A percentile compares a stretch with the other conserved stretches of the same genome.
phyloP scores from a whole-genome alignment of 345 rosid species.

The Anacardium occidentale region DNA sequence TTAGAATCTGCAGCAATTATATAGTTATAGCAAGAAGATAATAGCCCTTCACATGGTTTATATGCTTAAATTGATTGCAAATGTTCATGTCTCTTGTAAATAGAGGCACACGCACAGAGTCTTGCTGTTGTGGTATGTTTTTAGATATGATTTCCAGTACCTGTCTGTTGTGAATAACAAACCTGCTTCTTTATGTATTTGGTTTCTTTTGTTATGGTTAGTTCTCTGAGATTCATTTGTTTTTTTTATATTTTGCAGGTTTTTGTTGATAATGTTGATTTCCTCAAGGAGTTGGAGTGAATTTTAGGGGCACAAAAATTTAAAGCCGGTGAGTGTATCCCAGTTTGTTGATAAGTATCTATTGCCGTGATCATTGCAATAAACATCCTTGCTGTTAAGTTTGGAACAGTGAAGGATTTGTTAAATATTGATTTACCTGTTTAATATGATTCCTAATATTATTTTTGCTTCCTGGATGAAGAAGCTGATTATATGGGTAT shows the following conservation, averaged over 20 bases:
- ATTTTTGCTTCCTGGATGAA: not conserved
- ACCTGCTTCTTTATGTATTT: not conserved
- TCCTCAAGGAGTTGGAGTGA: slow-evolving; percentile 89
- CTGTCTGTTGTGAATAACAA: not conserved
- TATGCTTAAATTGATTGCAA: not conserved
- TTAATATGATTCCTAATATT: not conserved
- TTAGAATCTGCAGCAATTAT: not conserved
- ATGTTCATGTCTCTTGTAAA: not conserved
- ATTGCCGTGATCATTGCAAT: slow-evolving; percentile 12
- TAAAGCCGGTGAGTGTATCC: slow-evolving; percentile 1
- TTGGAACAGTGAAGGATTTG: slow-evolving; percentile 20
- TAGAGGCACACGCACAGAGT: not conserved
- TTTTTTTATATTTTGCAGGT: slow-evolving; percentile 43
- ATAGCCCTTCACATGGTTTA: not conserved
- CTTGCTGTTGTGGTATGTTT: not conserved
- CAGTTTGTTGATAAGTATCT: slow-evolving; percentile 39
- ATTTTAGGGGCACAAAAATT: slow-evolving; percentile 20
- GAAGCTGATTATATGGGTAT: not conserved
- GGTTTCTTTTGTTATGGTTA: not conserved
- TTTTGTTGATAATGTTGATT: slow-evolving; percentile 87
- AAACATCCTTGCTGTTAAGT: slow-evolving; percentile 19
- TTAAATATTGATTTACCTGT: slow-evolving; percentile 20
- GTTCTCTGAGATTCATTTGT: not conserved
- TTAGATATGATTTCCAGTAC: not conserved
- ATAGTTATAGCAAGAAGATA: not conserved